Conservation (phyloP, 495 filamentous ascomycete species). For the Glarea lozoyensis region DNA sequence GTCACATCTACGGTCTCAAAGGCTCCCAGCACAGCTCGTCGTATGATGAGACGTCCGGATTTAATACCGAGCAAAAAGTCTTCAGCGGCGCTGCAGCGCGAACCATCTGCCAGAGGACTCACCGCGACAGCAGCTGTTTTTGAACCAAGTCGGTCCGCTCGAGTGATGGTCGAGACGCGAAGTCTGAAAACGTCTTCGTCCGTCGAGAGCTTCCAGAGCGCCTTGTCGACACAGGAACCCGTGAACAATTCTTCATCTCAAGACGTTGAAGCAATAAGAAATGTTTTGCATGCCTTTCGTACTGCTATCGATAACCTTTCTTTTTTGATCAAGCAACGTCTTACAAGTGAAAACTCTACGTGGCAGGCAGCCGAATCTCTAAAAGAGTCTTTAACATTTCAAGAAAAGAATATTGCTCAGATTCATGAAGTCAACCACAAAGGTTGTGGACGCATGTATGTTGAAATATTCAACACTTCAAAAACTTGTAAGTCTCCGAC, state of each 20-base stretch:
- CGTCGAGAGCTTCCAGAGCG: constrained; percentile 10
- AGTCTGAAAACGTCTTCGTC: constrained; percentile 6
- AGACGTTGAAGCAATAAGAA: constrained; percentile 4
- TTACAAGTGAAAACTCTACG: background rate
- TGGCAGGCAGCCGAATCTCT: background rate
- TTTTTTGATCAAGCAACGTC: constrained; percentile 3
- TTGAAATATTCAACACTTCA: too few relatives aligned
- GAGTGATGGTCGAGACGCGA: constrained; percentile 4
- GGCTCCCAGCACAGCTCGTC: too few relatives aligned
- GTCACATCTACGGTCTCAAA: too few relatives aligned
- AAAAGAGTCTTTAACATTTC: too few relatives aligned
- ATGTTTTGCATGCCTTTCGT: constrained; percentile 6
- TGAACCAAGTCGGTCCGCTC: background rate
- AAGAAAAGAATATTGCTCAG: too few relatives aligned
- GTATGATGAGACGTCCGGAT: too few relatives aligned
- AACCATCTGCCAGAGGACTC: constrained; percentile 8
- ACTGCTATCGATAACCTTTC: constrained; percentile 9
- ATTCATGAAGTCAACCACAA: too few relatives aligned
- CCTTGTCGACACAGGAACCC: constrained; percentile 5
- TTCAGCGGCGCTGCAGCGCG: too few relatives aligned
- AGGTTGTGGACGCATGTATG: too few relatives aligned
- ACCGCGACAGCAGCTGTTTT: background rate
- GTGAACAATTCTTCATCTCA: background rate
- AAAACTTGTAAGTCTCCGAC: too few relatives aligned
- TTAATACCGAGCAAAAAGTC: too few relatives aligned